Conservation (phyloP, 2,329 filamentous ascomycete genomes). For the Acephala macrosclerotiorum region DNA sequence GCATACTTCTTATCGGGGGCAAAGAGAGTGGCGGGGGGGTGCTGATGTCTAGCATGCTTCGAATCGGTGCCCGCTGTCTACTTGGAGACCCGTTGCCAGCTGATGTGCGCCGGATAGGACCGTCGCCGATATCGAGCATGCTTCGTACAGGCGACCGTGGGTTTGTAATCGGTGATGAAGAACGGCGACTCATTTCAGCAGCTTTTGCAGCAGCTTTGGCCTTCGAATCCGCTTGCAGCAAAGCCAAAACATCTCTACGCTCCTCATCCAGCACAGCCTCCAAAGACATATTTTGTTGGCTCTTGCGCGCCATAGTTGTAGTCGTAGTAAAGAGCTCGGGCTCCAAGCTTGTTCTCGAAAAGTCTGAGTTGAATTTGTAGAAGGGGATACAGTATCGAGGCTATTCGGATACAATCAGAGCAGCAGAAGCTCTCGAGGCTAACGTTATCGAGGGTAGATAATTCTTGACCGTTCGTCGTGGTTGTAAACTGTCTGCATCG, state of each 20-base stretch:
- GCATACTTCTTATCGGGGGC: constrained; percentile 68
- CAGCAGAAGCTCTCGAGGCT: constrained; percentile 22
- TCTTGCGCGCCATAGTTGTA: constrained; percentile 42
- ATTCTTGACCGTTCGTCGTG: constrained; percentile 6
- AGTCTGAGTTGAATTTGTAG: neutral
- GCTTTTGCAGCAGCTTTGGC: constrained; percentile 43
- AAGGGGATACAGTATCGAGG: neutral
- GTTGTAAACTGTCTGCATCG: constrained; percentile 39
- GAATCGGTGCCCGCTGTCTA: constrained; percentile 11
- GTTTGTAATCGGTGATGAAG: constrained; percentile 59
- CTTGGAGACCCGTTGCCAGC: constrained; percentile 11
- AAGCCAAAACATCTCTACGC: constrained; percentile 73
- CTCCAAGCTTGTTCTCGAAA: constrained; percentile 18
- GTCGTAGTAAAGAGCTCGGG: constrained; percentile 19
- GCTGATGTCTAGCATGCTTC: constrained; percentile 47
- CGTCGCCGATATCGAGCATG: constrained; percentile 64
- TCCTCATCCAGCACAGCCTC: constrained; percentile 81
- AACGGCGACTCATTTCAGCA: constrained; percentile 46
- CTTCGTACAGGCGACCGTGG: constrained; percentile 58
- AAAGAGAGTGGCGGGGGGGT: constrained; percentile 15
- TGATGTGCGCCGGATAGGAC: neutral
- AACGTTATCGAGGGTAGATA: constrained; percentile 43
- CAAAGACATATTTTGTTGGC: constrained; percentile 67
- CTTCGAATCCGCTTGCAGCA: constrained; percentile 58
- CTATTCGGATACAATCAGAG: constrained; percentile 18